Base-by-base conservation (phyloP, 176 grass and related monocot genomes). In the Stipa capillata region DNA sequence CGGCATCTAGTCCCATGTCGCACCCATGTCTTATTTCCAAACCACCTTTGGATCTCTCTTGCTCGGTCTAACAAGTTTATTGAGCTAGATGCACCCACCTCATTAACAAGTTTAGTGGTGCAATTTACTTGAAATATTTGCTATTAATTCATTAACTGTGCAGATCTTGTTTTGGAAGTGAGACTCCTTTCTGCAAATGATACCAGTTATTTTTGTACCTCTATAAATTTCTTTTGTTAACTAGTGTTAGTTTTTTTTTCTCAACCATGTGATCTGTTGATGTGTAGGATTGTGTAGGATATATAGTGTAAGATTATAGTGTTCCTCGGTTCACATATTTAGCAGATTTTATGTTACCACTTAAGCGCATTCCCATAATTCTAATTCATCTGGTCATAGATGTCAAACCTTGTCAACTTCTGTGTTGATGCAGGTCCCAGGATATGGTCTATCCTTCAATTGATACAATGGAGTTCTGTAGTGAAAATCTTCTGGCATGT, bases 361-460 rank as follows among this genome's bases (percentile, higher is more conserved):
- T 42, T 77, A 86, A 50, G 13, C 76, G 15, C 40, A 72, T 64
- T 72, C 24, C 17, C 29, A 61, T 43, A 59, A 68, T 75, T 63
- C 14, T 81, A 57, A 86, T 48, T 56, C 23, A 35, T 40, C 51
- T 31, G 24, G 20, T 34, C n/a, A 5, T 58, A 81, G 36, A 29
- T 57, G 49, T 77, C 16, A 72, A 71, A 71, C 74, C 15, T 21
- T 82, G 24, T 49, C 5, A 79, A 40, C 5, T 78, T 74, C 24
- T 49, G 34, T 10, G 14, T 73, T 73, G 43, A 66, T 86, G 56
- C 79, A 97, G 95, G 78, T 85, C 79, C 27, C 85, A 90, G 76
- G 87, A 94, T 74, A 91, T 92, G 87, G 83, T 94, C 32, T 87
- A 90, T 88, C 95, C 95, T 76, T 97, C 89, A 28, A 84, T 94